Base-by-base conservation (phyloP, 495 filamentous ascomycete genomes). In the Aspergillus diversus region DNA sequence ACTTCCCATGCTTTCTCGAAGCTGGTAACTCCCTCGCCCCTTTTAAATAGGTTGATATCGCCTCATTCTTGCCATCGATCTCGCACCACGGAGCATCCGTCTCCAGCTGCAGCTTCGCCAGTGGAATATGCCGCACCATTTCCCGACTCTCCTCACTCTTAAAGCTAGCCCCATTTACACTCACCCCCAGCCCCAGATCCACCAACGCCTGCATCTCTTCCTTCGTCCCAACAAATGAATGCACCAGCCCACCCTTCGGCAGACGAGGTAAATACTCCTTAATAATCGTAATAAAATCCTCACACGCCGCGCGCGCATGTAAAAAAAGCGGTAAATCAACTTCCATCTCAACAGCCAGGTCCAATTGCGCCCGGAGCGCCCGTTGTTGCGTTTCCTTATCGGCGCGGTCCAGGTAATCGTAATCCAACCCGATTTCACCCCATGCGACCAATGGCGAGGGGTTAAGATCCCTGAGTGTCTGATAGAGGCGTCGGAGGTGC, bases 1-100 rank as follows among this genome's bases (percentile, higher is more conserved):
- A 75, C 56, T 71, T 72, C 33, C 65, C 67, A 42, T 71, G 68
- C 43, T 73, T 75, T 42, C 71, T 66, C 16, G 57, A 61, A 0
- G 65, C 42, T 2, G 69, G 73, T 43, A 73, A 46, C 9, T 63
- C 53, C 39, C 48, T 60, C 31, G 68, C 68, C 13, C 49, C 54
- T 8, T 54, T 51, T 50, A 75, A 35, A 37, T 61, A 75, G 0
- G 47, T 21, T 13, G 55, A 64, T 43, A 72, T 72, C 15, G 57
- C 62, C 17, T 66, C 61, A 55, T 72, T 68, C 6, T 60, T 66
- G 8, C 33, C 37, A 52, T 69, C 17, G 3, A 75, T 58, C 49
- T 75, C 71, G 55, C 73, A 75, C 73, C 73, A 75, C 5, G 73
- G 71, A 5, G 73, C 71, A 65, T 75, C 71, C 1, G 71, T 74